Evolutionary conservation across 306 rosid genomes (phyloP), one percentile per base, ranked within the genome.

Genomic region (Carpinus fangiana): DNA sequence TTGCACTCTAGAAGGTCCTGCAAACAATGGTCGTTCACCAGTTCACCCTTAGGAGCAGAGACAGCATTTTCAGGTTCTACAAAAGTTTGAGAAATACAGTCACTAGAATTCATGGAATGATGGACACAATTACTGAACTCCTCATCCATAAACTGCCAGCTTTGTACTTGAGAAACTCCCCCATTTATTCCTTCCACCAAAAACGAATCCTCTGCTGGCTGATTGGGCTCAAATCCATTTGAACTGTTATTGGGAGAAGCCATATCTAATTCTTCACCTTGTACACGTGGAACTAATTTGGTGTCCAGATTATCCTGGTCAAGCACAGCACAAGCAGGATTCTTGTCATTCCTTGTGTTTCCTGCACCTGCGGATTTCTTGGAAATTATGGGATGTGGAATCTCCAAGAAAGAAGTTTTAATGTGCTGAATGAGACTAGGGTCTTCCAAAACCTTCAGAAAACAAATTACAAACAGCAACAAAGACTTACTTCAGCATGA

Each of bases 141-240:
- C 36, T 93, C 97, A 67, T 89, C 94, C 81, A 89, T 78, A 50
- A 89, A 73, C 79, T 86, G 93, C 98, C 96, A 93, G 88, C 88
- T 88, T 76, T 88, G 94, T 51, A 87, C 87, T 84, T 82, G 91
- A 73, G 92, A 90, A 78, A 85, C 82, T 36, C 81, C 89, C 34
- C 85, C 82, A 67, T 84, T 86, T 73, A 77, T 51, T 71, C 62
- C 84, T 67, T 92, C 92, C 56, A 82, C 78, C 81, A 88, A 78
- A 31, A 82, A 77, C 38, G 89, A 74, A 77, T 83, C 91, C 36
- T 90, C 86, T 16, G 77, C 86, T 41, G 66, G 62, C 79, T 82
- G 85, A 85, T 78, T 84, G 16, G 71, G 79, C 73, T 81, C 89
- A 51, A 85, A 69, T 4, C 85, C 87, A 59, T 85, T 83, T 18